Evolutionary conservation across 768 basidiomycete species (phyloP), one percentile per base, ranked within the genome.

Genomic region (Naematelia aurantialba): DNA sequence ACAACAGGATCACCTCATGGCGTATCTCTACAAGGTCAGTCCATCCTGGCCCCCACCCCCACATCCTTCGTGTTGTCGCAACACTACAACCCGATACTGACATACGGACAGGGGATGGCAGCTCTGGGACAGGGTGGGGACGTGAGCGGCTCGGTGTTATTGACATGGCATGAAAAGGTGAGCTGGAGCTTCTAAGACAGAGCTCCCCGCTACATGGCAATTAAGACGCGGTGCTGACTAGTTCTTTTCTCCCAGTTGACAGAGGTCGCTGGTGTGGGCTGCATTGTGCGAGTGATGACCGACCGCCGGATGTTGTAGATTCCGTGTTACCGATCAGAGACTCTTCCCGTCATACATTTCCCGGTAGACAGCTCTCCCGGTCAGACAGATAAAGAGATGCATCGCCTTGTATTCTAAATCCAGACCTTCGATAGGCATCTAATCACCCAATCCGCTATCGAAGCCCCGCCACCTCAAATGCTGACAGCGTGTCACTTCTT

Each of bases 91-190:
- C 42, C 42, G 12, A 19, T 44, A 12, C 42, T 44, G 42, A 44
- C 42, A 12, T 19, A 44, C 19, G 12, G 19, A 12, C 19, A 73
- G 80, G 93, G 90, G 14, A 97, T 96, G 93, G 84, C 81, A 17
- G 77, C 82, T 69, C 80, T 81, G 1, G 85, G 81, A 14, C 81
- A 83, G 75, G 82, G 83, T 27, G 60, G 55, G 17, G 85, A 86
- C 62, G 80, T 85, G 57, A 84, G 81, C 66, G 85, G 85, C 45
- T 85, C 84, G 62, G 85, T 87, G 34, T 78, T 87, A 31, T 77
- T 94, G 44, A 88, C 86, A 13, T 97, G 94, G 94, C 94, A 98
- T 73, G 92, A 96, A 77, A 96, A 94, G 88, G 92, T 92, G 50
- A 22, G 82, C 73, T 25, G 14, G 25, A 30, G 10, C 19, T 19